These are phyloP conservation scores for Stylonectria norvegica DNA, from an alignment of 2,329 filamentous ascomycete genomes.

Conservation along the genomic window DNA sequence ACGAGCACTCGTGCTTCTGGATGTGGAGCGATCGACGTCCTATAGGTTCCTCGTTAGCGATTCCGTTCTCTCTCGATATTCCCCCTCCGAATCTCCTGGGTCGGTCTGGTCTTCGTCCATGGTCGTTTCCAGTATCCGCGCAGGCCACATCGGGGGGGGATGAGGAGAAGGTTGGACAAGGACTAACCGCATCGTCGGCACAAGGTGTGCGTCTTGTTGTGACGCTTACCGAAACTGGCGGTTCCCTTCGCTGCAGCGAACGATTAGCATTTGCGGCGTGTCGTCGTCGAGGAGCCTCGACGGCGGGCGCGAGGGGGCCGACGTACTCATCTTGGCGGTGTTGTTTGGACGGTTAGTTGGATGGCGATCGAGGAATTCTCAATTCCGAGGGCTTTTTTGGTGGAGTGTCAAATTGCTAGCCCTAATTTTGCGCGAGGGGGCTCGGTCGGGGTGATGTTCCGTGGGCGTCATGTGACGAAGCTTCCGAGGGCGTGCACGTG, in stretches of 20 bases:
- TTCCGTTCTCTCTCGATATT: slow-evolving; percentile 9
- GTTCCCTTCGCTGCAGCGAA: slow-evolving; percentile 52
- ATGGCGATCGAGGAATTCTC: slow-evolving; percentile 37
- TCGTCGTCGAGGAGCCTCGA: slow-evolving; percentile 10
- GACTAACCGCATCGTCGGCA: slow-evolving; percentile 97
- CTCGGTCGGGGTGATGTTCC: slow-evolving; percentile 21
- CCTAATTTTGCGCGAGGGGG: slow-evolving; percentile 32
- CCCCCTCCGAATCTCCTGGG: slow-evolving; percentile 5
- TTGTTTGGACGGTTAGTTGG: slow-evolving; percentile 39
- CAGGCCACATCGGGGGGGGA: slow-evolving; percentile 4
- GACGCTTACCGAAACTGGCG: slow-evolving; percentile 62
- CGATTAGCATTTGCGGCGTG: slow-evolving; percentile 22
- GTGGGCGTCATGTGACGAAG: slow-evolving; percentile 29
- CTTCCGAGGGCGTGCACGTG: slow-evolving; percentile 13
- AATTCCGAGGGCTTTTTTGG: slow-evolving; percentile 36
- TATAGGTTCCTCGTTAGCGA: slow-evolving; percentile 39
- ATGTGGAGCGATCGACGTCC: slow-evolving; percentile 97
- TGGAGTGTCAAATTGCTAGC: slow-evolving; percentile 37
- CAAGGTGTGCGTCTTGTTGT: slow-evolving; percentile 98
- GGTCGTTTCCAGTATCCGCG: slow-evolving; percentile 10
- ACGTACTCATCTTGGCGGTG: slow-evolving; percentile 59
- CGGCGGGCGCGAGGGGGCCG: slow-evolving; percentile 13
- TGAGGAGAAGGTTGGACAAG: slow-evolving; percentile 12
- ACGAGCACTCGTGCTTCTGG: slow-evolving; percentile 97
- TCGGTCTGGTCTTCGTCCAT: slow-evolving; percentile 13